Percentiles rank a stretch among this genome's conserved stretches.
Conservation (phyloP, 2,329 filamentous ascomycete genomes). For the Zalaria sp. region DNA sequence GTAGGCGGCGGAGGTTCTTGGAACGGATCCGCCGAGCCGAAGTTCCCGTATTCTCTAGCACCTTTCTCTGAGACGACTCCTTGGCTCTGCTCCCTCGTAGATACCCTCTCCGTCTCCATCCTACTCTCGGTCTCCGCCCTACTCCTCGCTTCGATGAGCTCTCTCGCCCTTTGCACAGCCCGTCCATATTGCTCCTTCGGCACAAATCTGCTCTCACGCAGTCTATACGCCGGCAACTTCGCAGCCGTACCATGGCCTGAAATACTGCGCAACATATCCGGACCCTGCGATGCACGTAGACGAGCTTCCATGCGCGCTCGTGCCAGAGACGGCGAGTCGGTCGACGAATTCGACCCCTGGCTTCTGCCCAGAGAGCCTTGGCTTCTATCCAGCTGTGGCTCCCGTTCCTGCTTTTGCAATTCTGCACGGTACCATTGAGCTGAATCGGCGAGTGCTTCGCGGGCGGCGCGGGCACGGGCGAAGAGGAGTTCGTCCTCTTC, state of each 20-base stretch:
- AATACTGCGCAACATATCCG: constrained; percentile 3
- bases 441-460: constrained; percentile 13
- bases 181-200: constrained; percentile 19
- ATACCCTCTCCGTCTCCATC: neutral
- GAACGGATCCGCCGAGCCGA: too few species aligned
- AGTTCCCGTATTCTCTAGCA: too few species aligned
- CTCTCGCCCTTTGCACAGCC: constrained; percentile 18
- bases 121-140: neutral
- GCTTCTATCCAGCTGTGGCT: neutral
- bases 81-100: too few species aligned
- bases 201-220: constrained; percentile 21
- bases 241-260: constrained; percentile 4
- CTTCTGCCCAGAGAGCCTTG: neutral
- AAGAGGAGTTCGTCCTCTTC: constrained; percentile 20
- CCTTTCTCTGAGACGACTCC: too few species aligned
- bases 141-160: constrained; percentile 9
- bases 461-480: constrained; percentile 16
- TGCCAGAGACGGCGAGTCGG: constrained; percentile 17
- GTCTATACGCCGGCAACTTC: constrained; percentile 19
- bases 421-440: constrained; percentile 3
- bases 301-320: constrained; percentile 17
- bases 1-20: too few species aligned
- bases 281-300: constrained; percentile 10
- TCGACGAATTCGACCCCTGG: constrained; percentile 6
- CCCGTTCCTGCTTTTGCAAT: constrained; percentile 7